Evolutionary conservation across 495 filamentous ascomycete species (phyloP).

Genomic region (Penicillium dipodomyicola): DNA sequence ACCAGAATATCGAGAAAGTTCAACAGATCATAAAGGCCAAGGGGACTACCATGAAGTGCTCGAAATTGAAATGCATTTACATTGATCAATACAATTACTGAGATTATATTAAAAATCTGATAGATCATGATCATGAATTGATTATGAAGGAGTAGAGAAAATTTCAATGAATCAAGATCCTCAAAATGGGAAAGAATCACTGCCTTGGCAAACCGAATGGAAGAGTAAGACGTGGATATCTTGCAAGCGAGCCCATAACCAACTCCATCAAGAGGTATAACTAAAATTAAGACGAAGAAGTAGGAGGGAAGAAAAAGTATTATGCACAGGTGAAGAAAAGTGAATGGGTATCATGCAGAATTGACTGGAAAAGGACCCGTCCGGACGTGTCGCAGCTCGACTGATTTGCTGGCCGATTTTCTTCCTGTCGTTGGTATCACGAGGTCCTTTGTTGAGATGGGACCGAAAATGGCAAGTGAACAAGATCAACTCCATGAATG

Average conservation of each 20-base stretch:
- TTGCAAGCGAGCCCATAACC: background rate
- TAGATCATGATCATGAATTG: background rate
- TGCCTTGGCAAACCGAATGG: background rate
- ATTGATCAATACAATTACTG: background rate
- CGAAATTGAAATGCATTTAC: background rate
- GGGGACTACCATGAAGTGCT: no score
- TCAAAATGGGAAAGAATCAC: no score
- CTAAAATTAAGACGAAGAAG: background rate
- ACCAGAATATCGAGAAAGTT: no score
- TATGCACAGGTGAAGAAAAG: background rate
- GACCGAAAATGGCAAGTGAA: background rate
- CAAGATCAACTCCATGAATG: background rate
- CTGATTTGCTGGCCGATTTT: background rate
- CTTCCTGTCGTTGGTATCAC: constrained; percentile 5
- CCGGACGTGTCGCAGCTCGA: background rate
- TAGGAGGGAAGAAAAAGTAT: background rate
- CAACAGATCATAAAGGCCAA: no score
- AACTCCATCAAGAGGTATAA: background rate
- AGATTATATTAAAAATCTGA: background rate
- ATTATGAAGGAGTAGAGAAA: background rate
- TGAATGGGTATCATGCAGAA: constrained; percentile 14
- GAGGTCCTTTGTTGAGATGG: constrained; percentile 6
- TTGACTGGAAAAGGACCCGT: constrained; percentile 7
- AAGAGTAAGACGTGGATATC: background rate
- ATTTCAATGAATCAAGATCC: background rate